Evolutionary conservation across 208 protist genomes (phyloP).

Genomic region (Crithidia bombi): DNA sequence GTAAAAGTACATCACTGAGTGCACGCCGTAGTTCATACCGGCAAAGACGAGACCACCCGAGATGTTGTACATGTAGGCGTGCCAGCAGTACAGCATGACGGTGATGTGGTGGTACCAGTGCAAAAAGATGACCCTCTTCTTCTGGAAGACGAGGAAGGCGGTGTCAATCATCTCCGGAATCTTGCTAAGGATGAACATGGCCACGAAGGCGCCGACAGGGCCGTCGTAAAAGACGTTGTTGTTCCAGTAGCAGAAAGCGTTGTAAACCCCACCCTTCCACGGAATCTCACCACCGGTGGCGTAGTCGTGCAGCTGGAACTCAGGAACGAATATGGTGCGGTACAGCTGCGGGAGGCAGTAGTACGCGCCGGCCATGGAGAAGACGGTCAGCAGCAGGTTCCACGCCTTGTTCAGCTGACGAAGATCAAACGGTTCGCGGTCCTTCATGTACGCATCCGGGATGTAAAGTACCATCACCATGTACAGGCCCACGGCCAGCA

Average conservation of each 20-base stretch:
- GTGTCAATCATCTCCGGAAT: conserved; percentile 91
- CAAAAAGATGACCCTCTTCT: conserved; percentile 84
- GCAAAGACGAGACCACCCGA: conserved; percentile 80
- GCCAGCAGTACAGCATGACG: conserved; percentile 93
- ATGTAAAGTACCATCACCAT: conserved; percentile 66
- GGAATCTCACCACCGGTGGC: conserved; percentile 17
- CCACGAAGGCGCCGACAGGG: conserved; percentile 64
- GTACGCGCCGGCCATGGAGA: conserved; percentile 70
- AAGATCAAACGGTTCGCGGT: conserved; percentile 62
- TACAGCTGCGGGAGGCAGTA: conserved; percentile 63
- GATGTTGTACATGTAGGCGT: conserved; percentile 62
- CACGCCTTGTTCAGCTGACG: conserved; percentile 62
- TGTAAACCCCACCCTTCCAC: conserved; percentile 54
- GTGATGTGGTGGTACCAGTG: conserved; percentile 95
- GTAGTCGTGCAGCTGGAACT: conserved; percentile 37
- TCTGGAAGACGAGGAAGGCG: conserved; percentile 84
- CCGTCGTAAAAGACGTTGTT: conserved; percentile 56
- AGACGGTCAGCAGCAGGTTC: conserved; percentile 84
- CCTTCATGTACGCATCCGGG: conserved; percentile 67
- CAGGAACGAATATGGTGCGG: conserved; percentile 33
- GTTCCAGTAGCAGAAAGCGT: conserved; percentile 63
- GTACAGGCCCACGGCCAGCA: conserved; percentile 48
- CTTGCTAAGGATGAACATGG: conserved; percentile 79
- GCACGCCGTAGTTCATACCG: conserved; percentile 93
- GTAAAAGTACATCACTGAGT: conserved; percentile 96